Conservation (phyloP, 345 rosid genomes). For the Salix purpurea region DNA sequence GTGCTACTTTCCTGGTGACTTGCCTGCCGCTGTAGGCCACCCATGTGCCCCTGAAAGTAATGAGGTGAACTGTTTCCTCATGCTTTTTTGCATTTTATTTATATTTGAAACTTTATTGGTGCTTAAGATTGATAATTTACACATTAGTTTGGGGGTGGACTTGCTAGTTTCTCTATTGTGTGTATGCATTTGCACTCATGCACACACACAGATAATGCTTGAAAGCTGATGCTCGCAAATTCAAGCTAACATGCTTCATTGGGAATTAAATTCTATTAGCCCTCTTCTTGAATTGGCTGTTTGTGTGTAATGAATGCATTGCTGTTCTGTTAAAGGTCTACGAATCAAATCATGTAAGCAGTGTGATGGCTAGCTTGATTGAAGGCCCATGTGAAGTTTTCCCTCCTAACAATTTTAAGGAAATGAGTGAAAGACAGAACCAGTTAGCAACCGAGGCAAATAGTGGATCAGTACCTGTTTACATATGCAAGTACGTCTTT, state of each 20-base stretch:
- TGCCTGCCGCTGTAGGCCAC: conserved; percentile 53
- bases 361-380: conserved; percentile 45
- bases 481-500: conserved; percentile 56
- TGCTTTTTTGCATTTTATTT: not conserved
- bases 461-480: conserved; percentile 33
- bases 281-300: conserved; percentile 4
- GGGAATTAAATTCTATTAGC: not conserved
- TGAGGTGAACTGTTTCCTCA: conserved; percentile 40
- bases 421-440: conserved; percentile 38
- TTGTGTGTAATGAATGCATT: not conserved
- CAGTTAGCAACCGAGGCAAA: conserved; percentile 36
- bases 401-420: conserved; percentile 46
- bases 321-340: conserved; percentile 42
- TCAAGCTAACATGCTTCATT: not conserved
- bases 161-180: not conserved
- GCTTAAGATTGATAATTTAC: not conserved
- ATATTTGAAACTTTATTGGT: not conserved
- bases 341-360: conserved; percentile 55
- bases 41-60: conserved; percentile 53
- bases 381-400: conserved; percentile 61
- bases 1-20: conserved; percentile 65
- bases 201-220: not conserved
- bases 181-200: not conserved
- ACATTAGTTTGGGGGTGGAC: not conserved
- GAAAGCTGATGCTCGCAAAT: not conserved